Evolutionary conservation across 1,284 basidiomycete genomes (phyloP).

Genomic region (Crocinoboletus sp.): DNA sequence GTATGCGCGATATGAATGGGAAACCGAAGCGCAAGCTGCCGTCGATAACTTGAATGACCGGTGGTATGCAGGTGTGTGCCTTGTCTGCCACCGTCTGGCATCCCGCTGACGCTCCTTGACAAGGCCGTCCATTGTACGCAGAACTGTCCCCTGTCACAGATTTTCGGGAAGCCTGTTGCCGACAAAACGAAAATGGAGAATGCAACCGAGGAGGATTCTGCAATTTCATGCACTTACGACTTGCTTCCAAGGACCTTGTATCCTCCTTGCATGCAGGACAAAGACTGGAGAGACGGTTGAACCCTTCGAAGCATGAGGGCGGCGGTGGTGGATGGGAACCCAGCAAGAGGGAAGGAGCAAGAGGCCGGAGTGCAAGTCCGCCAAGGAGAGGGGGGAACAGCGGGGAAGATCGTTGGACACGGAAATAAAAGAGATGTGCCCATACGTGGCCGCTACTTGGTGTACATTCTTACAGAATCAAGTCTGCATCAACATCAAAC

Average conservation of each 20-base stretch:
- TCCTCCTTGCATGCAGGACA: slow-evolving; percentile 79
- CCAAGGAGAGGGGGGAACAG: slow-evolving; percentile 51
- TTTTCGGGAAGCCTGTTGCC: slow-evolving; percentile 98
- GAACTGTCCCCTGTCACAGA: slow-evolving; percentile 98
- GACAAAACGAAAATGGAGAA: slow-evolving; percentile 97
- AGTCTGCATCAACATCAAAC: not conserved
- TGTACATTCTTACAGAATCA: not conserved
- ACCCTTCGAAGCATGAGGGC: slow-evolving; percentile 56
- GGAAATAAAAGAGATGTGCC: slow-evolving; percentile 38
- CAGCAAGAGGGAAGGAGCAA: slow-evolving; percentile 55
- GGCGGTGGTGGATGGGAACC: slow-evolving; percentile 83
- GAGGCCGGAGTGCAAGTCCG: slow-evolving; percentile 70
- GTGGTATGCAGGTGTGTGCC: slow-evolving; percentile 89
- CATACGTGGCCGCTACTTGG: not conserved
- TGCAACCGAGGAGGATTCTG: slow-evolving; percentile 96
- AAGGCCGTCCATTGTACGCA: slow-evolving; percentile 94
- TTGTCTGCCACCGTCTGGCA: slow-evolving; percentile 5
- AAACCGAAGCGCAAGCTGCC: slow-evolving; percentile 93
- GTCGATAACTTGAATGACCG: slow-evolving; percentile 93
- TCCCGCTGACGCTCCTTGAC: not conserved
- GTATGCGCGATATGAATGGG: slow-evolving; percentile 98
- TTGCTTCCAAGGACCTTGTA: slow-evolving; percentile 81
- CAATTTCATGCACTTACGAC: slow-evolving; percentile 98
- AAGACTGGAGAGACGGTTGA: slow-evolving; percentile 71
- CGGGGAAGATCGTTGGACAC: slow-evolving; percentile 75